Conservation (phyloP, 2,329 filamentous ascomycete genomes). For the Exophiala xenobiotica region DNA sequence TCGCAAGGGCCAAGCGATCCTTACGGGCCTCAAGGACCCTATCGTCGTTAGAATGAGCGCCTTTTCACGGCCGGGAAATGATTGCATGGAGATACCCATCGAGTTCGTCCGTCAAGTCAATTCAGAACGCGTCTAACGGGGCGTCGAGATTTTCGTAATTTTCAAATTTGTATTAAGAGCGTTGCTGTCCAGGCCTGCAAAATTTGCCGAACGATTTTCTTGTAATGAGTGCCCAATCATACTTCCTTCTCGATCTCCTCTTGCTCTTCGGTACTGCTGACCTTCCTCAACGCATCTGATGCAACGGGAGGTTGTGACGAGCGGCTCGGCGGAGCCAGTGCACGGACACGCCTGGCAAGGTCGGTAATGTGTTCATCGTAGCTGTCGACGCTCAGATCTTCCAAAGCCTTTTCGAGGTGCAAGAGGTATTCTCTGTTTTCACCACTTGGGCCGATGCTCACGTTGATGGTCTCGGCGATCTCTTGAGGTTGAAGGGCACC, state of each 20-base stretch:
- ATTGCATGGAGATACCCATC: constrained; percentile 13
- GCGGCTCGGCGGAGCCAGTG: constrained; percentile 43
- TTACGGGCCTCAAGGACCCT: constrained; percentile 22
- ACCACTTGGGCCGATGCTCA: constrained; percentile 77
- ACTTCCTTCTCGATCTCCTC: constrained; percentile 57
- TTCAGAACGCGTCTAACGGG: neutral
- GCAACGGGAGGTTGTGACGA: neutral
- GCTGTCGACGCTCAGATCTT: constrained; percentile 70
- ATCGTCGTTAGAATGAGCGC: constrained; percentile 20
- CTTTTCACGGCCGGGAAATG: neutral
- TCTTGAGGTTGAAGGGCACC: constrained; percentile 53
- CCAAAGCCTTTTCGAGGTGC: constrained; percentile 71
- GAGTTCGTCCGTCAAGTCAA: neutral
- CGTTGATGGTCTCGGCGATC: constrained; percentile 65
- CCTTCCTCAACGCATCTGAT: constrained; percentile 43
- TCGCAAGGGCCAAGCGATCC: constrained; percentile 20
- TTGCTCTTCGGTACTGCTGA: constrained; percentile 56
- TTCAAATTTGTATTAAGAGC: neutral
- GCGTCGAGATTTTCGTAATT: neutral
- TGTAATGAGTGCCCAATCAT: constrained; percentile 13
- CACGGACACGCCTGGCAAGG: constrained; percentile 69
- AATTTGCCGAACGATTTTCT: constrained; percentile 12
- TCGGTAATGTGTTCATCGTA: constrained; percentile 83
- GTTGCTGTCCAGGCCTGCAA: constrained; percentile 2
- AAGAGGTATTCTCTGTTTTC: constrained; percentile 88